Percentiles rank a stretch among this genome's conserved stretches.
These are phyloP conservation scores for Xenosphaeropsis pyriputrescens DNA, from an alignment of 2,329 filamentous ascomycete genomes.

Conservation along the genomic window DNA sequence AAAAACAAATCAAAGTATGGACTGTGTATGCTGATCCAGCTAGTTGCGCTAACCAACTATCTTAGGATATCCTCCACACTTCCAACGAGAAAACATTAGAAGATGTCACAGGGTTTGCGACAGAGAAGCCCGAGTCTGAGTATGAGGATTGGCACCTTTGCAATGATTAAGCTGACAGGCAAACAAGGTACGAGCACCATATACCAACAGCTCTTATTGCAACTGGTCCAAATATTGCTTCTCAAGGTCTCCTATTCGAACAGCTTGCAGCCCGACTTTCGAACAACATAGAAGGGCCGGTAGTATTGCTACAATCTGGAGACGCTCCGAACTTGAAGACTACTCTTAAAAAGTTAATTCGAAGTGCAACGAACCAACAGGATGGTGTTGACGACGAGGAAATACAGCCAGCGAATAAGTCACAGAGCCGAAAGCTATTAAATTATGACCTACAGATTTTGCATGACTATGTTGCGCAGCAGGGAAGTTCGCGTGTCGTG, in stretches of 20 bases:
- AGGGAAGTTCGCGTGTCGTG: slow-evolving; percentile 43
- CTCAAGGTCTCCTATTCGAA: slow-evolving; percentile 59
- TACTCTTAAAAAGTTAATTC: slow-evolving; percentile 58
- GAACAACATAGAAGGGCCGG: slow-evolving; percentile 31
- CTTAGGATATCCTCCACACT: slow-evolving; percentile 38
- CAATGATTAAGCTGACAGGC: background rate
- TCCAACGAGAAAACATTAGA: slow-evolving; percentile 46
- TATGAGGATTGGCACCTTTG: too few relatives aligned
- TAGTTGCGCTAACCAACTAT: background rate
- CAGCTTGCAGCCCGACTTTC: slow-evolving; percentile 48
- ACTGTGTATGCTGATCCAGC: too few relatives aligned
- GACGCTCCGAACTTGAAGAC: slow-evolving; percentile 64
- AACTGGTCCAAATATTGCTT: slow-evolving; percentile 65
- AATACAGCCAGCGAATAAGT: slow-evolving; percentile 11
- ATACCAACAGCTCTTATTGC: slow-evolving; percentile 60
- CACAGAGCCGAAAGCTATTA: slow-evolving; percentile 47
- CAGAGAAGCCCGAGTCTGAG: background rate
- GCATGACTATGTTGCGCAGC: slow-evolving; percentile 39
- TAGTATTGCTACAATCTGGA: slow-evolving; percentile 53
- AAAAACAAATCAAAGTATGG: slow-evolving; percentile 43
- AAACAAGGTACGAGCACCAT: slow-evolving; percentile 19
- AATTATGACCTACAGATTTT: slow-evolving; percentile 69
- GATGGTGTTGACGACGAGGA: slow-evolving; percentile 34
- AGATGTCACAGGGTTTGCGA: slow-evolving; percentile 28
- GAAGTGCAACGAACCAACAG: slow-evolving; percentile 39